phyloP scores from a whole-genome alignment of 2,329 filamentous ascomycete genomes.

The Hypoxylon rubiginosum region DNA sequence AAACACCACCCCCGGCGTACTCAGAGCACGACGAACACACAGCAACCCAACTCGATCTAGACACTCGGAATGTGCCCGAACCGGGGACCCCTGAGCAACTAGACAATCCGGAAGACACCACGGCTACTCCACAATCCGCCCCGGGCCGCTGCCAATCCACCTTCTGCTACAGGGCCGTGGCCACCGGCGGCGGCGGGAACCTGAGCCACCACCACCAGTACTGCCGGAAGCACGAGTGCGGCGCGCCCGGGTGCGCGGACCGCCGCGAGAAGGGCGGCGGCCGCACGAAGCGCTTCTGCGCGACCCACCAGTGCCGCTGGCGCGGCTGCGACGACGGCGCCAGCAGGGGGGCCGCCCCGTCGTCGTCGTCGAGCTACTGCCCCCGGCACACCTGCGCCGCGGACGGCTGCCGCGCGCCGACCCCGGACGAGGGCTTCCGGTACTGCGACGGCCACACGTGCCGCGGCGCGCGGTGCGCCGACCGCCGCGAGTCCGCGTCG shows the following conservation, averaged over 20 bases:
- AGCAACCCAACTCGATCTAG: conserved; percentile 8
- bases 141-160: conserved; percentile 35
- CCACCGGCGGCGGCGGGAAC: too few relatives aligned
- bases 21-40: conserved; percentile 30
- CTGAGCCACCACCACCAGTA: conserved; percentile 22
- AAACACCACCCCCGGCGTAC: conserved; percentile 39
- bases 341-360: too few relatives aligned
- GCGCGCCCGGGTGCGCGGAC: conserved; percentile 13
- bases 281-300: conserved; percentile 24
- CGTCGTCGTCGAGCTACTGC: conserved; percentile 29
- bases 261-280: conserved; percentile 30
- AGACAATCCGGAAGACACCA: not conserved
- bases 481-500: conserved; percentile 22
- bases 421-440: conserved; percentile 30
- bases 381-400: conserved; percentile 25
- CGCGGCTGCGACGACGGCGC: conserved; percentile 25
- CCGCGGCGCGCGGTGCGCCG: conserved; percentile 23
- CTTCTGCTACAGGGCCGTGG: conserved; percentile 28
- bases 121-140: conserved; percentile 4
- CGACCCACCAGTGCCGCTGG: conserved; percentile 34
- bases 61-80: not conserved
- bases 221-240: conserved; percentile 38
- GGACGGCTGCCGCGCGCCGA: conserved; percentile 22
- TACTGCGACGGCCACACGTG: conserved; percentile 36
- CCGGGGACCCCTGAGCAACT: not conserved